These are phyloP conservation scores for Cladosporium sphaerospermum DNA, from an alignment of 2,329 filamentous ascomycete genomes.

Conservation along the genomic window DNA sequence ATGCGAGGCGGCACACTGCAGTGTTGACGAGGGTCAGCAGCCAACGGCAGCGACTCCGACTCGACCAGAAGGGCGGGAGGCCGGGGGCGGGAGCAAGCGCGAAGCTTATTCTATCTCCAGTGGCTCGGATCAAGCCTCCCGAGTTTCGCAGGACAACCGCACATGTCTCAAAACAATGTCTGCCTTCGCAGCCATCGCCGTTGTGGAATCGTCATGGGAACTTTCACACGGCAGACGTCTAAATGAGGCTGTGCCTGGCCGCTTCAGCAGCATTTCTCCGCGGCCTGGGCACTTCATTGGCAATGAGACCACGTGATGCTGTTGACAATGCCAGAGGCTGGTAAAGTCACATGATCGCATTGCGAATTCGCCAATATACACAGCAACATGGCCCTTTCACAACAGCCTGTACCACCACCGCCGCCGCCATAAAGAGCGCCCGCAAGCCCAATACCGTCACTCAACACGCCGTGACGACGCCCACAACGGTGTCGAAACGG, in stretches of 20 bases:
- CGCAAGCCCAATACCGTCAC: slow-evolving; percentile 85
- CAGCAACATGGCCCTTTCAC: too few species aligned
- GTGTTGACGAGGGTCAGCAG: neutral
- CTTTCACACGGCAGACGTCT: neutral
- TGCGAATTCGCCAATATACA: too few species aligned
- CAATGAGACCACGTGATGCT: neutral
- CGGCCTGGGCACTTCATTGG: neutral
- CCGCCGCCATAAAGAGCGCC: slow-evolving; percentile 39
- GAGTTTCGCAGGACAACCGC: slow-evolving; percentile 8
- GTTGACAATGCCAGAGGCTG: slow-evolving; percentile 84
- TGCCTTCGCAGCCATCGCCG: neutral
- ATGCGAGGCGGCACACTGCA: neutral
- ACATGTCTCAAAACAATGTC: slow-evolving; percentile 3
- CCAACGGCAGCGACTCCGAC: neutral
- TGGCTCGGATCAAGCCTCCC: slow-evolving; percentile 2
- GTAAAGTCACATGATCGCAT: slow-evolving; percentile 15
- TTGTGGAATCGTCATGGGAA: slow-evolving; percentile 9
- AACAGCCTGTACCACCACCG: too few species aligned
- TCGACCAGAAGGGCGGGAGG: neutral
- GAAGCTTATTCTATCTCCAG: slow-evolving; percentile 1
- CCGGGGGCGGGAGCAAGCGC: slow-evolving; percentile 3
- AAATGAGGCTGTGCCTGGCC: neutral
- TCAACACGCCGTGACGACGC: slow-evolving; percentile 6
- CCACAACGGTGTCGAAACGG: neutral
- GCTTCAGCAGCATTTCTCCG: neutral